Evolutionary conservation across 2,329 filamentous ascomycete species (phyloP).

Genomic region (Aspergillus oerlinghausenensis): DNA sequence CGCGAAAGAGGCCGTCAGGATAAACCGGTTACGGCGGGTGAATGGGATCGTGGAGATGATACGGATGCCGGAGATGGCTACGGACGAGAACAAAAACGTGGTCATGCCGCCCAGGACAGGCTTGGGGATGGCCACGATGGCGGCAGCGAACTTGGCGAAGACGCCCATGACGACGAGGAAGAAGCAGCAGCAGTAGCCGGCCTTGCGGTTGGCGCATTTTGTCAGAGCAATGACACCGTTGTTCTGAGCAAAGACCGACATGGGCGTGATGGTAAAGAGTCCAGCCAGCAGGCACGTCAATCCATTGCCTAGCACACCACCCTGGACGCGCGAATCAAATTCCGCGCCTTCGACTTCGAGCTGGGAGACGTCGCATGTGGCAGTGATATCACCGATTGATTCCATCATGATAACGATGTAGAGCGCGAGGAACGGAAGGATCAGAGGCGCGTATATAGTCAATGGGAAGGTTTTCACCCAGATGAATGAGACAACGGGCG

Average conservation of each 20-base stretch:
- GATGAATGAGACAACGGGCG: slow-evolving; percentile 62
- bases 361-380: slow-evolving; percentile 62
- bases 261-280: slow-evolving; percentile 63
- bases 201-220: slow-evolving; percentile 63
- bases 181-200: slow-evolving; percentile 61
- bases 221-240: slow-evolving; percentile 66
- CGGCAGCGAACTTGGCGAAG: slow-evolving; percentile 66
- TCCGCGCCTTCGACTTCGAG: slow-evolving; percentile 60
- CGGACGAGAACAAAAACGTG: slow-evolving; percentile 64
- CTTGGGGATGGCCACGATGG: slow-evolving; percentile 61
- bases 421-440: slow-evolving; percentile 55
- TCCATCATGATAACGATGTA: slow-evolving; percentile 64
- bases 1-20: slow-evolving; percentile 58
- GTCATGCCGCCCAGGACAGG: slow-evolving; percentile 47
- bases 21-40: slow-evolving; percentile 62
- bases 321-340: slow-evolving; percentile 67
- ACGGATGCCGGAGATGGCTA: slow-evolving; percentile 61
- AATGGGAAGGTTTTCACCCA: slow-evolving; percentile 68
- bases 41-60: slow-evolving; percentile 61
- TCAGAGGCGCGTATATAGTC: slow-evolving; percentile 60
- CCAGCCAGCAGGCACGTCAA: slow-evolving; percentile 61
- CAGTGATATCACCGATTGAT: slow-evolving; percentile 63
- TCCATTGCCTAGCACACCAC: slow-evolving; percentile 63
- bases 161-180: slow-evolving; percentile 66
- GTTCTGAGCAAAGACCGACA: slow-evolving; percentile 66